These are phyloP conservation scores for Malbranchea cinnamomea DNA, from an alignment of 2,329 filamentous ascomycete species.

Conservation along the genomic window DNA sequence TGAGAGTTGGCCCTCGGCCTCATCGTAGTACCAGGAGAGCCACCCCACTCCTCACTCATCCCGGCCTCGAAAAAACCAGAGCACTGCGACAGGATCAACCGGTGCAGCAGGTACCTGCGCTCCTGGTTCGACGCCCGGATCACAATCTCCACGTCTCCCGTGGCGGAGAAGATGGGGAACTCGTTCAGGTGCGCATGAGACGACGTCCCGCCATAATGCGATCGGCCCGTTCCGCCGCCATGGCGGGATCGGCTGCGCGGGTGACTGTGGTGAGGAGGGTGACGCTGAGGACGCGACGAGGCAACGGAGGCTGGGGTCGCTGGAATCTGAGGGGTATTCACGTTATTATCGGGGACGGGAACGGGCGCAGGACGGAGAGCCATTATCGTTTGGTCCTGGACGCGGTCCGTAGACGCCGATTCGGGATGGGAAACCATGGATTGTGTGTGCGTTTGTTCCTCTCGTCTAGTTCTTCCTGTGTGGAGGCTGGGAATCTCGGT, in stretches of 20 bases:
- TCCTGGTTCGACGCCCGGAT: slow-evolving; percentile 52
- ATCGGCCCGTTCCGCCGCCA: slow-evolving; percentile 40
- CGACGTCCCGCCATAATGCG: slow-evolving; percentile 59
- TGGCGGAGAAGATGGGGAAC: slow-evolving; percentile 79
- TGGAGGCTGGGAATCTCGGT: slow-evolving; percentile 4
- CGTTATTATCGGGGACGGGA: too few species aligned
- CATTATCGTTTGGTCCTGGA: too few species aligned
- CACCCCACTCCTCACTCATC: slow-evolving; percentile 59
- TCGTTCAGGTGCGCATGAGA: slow-evolving; percentile 67
- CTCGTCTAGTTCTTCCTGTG: too few species aligned
- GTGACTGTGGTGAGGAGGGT: slow-evolving; percentile 13
- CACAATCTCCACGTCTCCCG: slow-evolving; percentile 83
- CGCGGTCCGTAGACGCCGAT: too few species aligned
- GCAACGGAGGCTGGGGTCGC: slow-evolving; percentile 48
- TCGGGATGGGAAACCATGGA: slow-evolving; percentile 32
- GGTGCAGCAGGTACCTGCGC: slow-evolving; percentile 74
- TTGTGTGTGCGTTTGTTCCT: too few species aligned
- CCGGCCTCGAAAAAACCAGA: slow-evolving; percentile 88
- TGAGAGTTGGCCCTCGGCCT: not conserved
- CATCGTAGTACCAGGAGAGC: not conserved
- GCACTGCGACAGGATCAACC: slow-evolving; percentile 73
- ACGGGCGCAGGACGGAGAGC: too few species aligned
- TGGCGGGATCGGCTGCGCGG: slow-evolving; percentile 55
- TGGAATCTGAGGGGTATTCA: too few species aligned
- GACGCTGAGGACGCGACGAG: slow-evolving; percentile 27